A percentile compares a stretch with the other conserved stretches of the same genome.
phyloP scores from a whole-genome alignment of 2,329 filamentous ascomycete genomes.

The Trichoderma semiorbis region DNA sequence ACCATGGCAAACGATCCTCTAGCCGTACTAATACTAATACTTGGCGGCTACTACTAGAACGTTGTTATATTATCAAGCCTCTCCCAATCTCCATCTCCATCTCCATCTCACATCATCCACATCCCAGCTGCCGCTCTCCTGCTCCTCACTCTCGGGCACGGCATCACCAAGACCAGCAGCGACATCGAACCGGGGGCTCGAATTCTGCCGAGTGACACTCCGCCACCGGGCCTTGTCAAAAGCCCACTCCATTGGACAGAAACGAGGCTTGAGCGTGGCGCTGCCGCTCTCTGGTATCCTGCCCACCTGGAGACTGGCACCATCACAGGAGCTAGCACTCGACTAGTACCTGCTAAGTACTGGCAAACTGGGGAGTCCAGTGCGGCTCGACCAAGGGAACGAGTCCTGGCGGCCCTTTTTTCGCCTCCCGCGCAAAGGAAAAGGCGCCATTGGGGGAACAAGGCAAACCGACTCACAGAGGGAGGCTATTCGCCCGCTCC shows the following conservation, averaged over 20 bases:
- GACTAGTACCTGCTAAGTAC: conserved; percentile 6
- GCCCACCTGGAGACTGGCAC: conserved; percentile 2
- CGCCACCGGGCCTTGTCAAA: conserved; percentile 8
- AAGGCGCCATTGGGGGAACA: conserved; percentile 2
- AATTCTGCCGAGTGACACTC: conserved; percentile 17
- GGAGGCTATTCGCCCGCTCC: conserved; percentile 8
- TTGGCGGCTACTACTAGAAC: neutral
- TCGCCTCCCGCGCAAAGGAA: conserved; percentile 9
- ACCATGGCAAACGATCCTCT: neutral
- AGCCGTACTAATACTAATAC: neutral
- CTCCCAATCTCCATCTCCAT: neutral
- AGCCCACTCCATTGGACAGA: conserved; percentile 2
- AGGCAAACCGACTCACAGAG: neutral
- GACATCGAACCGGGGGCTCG: conserved; percentile 7
- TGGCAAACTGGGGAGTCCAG: neutral
- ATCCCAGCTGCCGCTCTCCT: neutral
- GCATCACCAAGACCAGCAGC: neutral
- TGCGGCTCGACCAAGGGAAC: neutral
- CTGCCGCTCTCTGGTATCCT: neutral
- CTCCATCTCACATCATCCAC: conserved; percentile 3
- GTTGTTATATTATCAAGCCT: neutral
- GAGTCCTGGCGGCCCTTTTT: neutral
- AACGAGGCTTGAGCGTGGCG: conserved; percentile 11
- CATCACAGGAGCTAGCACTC: conserved; percentile 7
- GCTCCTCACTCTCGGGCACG: conserved; percentile 1